Conservation (phyloP, 495 filamentous ascomycete genomes). For the Tuber calosporum region DNA sequence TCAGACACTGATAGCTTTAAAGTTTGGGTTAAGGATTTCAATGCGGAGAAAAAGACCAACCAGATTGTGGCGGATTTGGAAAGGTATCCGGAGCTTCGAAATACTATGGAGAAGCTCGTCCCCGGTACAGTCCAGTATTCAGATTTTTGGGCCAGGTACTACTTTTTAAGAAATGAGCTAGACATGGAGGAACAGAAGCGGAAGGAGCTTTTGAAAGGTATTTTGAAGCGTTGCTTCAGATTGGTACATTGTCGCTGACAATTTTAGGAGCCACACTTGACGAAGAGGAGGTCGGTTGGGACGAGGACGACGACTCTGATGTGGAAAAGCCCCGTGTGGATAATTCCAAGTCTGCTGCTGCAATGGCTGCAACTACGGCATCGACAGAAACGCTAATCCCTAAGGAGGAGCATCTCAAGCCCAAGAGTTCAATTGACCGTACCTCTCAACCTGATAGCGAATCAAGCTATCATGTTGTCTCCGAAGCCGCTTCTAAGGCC, state of each 20-base stretch:
- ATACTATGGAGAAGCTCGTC: slow-evolving; percentile 92
- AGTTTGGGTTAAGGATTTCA: slow-evolving; percentile 64
- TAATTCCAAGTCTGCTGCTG: background rate
- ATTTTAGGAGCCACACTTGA: slow-evolving; percentile 24
- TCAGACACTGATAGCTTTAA: slow-evolving; percentile 67
- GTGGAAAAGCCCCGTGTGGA: slow-evolving; percentile 12
- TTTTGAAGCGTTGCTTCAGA: slow-evolving; percentile 32
- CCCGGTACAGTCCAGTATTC: slow-evolving; percentile 81
- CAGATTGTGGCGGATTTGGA: slow-evolving; percentile 75
- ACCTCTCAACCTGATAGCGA: slow-evolving; percentile 40
- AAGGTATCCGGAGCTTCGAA: slow-evolving; percentile 77
- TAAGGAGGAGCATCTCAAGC: slow-evolving; percentile 27
- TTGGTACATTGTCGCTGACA: slow-evolving; percentile 6
- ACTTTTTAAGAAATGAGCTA: slow-evolving; percentile 86
- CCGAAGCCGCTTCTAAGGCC: slow-evolving; percentile 35
- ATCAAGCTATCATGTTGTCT: slow-evolving; percentile 41
- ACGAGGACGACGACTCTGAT: slow-evolving; percentile 39
- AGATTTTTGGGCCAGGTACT: slow-evolving; percentile 91
- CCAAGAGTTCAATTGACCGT: slow-evolving; percentile 33
- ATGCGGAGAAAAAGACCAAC: slow-evolving; percentile 65
- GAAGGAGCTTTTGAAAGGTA: slow-evolving; percentile 87
- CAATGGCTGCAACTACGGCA: slow-evolving; percentile 13
- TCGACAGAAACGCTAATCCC: slow-evolving; percentile 34
- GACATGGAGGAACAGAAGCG: slow-evolving; percentile 91
- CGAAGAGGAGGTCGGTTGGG: slow-evolving; percentile 40